A percentile compares a stretch with the other conserved stretches of the same genome.
phyloP scores from a whole-genome alignment of 2,329 filamentous ascomycete species.

The Sarocladium kiliense region DNA sequence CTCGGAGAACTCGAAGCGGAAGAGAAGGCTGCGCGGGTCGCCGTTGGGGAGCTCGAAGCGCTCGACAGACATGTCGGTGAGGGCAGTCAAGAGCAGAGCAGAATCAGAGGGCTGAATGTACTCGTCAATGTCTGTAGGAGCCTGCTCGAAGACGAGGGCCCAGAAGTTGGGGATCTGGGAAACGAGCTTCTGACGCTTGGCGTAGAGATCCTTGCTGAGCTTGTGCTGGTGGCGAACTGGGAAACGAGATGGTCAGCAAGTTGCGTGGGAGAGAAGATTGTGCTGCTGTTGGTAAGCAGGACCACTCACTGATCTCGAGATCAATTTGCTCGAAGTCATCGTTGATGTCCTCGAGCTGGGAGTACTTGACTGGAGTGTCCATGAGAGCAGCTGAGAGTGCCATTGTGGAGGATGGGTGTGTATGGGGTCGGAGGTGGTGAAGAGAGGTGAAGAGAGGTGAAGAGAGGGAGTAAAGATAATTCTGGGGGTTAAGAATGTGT shows the following conservation, averaged over 20 bases:
- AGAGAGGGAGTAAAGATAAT: neutral
- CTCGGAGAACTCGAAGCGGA: constrained; percentile 72
- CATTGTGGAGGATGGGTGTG: neutral
- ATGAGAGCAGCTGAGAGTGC: constrained; percentile 12
- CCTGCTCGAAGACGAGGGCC: constrained; percentile 87
- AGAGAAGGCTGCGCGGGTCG: constrained; percentile 73
- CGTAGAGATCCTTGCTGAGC: constrained; percentile 66
- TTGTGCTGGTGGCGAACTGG: constrained; percentile 69
- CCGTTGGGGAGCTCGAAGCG: constrained; percentile 75
- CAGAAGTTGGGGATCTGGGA: constrained; percentile 82
- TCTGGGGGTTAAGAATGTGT: too few relatives aligned
- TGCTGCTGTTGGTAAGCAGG: too few relatives aligned
- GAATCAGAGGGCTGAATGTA: constrained; percentile 81
- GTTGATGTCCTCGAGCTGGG: constrained; percentile 75
- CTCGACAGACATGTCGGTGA: constrained; percentile 66
- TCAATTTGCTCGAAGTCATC: constrained; percentile 80
- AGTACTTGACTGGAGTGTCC: constrained; percentile 54
- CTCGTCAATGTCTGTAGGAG: constrained; percentile 79
- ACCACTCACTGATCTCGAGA: constrained; percentile 68
- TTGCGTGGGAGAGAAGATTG: too few relatives aligned
- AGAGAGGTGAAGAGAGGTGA: neutral
- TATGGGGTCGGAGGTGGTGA: neutral
- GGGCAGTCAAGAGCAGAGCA: constrained; percentile 61
- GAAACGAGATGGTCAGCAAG: constrained; percentile 12
- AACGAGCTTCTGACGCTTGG: constrained; percentile 67